These are phyloP conservation scores for Eucalyptus victrix DNA, from an alignment of 345 rosid genomes.

Conservation along the genomic window DNA sequence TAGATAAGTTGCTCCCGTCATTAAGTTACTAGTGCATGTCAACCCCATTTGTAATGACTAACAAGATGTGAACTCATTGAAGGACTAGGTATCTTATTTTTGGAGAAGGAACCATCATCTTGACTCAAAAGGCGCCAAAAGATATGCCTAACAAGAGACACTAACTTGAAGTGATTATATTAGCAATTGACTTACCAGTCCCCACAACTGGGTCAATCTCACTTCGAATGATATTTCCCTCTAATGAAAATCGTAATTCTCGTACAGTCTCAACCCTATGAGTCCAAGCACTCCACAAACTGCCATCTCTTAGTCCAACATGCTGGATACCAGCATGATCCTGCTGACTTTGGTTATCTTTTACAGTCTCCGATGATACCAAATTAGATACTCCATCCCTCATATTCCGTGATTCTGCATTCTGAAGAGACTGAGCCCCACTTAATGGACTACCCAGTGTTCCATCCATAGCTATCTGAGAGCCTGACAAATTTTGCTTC, in stretches of 20 bases:
- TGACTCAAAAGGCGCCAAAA: not conserved
- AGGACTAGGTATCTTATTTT: not conserved
- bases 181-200: slow-evolving; percentile 26
- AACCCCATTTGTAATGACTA: not conserved
- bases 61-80: not conserved
- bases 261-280: slow-evolving; percentile 76
- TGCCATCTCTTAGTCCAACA: slow-evolving; percentile 5
- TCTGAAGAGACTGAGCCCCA: slow-evolving; percentile 8
- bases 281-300: slow-evolving; percentile 74
- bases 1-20: not conserved
- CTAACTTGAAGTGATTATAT: not conserved
- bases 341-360: slow-evolving; percentile 3
- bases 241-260: slow-evolving; percentile 66
- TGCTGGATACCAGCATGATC: slow-evolving; percentile 10
- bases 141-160: not conserved
- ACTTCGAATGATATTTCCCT: slow-evolving; percentile 39
- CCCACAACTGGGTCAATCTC: slow-evolving; percentile 16
- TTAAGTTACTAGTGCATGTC: not conserved
- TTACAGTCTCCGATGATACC: slow-evolving; percentile 8
- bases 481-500: slow-evolving; percentile 18
- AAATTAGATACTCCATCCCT: slow-evolving; percentile 2
- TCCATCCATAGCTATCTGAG: not conserved
- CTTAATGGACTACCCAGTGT: not conserved
- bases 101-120: not conserved
- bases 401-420: slow-evolving; percentile 8